These are phyloP conservation scores for Macrolepiota fuliginosa DNA, from an alignment of 768 basidiomycete species.

Conservation along the genomic window DNA sequence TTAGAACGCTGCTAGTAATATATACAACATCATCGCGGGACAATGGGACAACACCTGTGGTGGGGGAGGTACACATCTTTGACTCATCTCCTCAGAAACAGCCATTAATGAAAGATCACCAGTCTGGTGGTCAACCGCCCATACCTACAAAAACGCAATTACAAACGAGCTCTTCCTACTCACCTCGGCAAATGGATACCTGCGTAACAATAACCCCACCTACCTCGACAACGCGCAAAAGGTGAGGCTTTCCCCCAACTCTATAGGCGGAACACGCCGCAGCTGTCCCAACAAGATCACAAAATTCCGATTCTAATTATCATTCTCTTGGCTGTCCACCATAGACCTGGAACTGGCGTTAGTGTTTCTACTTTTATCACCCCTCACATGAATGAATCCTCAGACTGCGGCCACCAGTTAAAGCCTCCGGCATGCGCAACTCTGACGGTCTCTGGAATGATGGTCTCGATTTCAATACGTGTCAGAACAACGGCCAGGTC, in stretches of 20 bases:
- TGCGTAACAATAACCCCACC: conserved; percentile 31
- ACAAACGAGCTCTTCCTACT: conserved; percentile 58
- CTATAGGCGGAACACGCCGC: too few species aligned
- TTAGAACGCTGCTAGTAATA: conserved; percentile 43
- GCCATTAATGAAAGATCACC: not conserved
- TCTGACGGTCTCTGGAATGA: conserved; percentile 44
- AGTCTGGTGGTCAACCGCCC: conserved; percentile 59
- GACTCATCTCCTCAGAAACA: not conserved
- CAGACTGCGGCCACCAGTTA: conserved; percentile 26
- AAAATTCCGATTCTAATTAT: not conserved
- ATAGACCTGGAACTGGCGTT: conserved; percentile 37
- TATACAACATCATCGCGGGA: conserved; percentile 50
- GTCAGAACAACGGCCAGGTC: conserved; percentile 44
- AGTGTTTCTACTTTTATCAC: conserved; percentile 13
- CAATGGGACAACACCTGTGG: conserved; percentile 51
- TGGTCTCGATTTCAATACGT: conserved; percentile 33
- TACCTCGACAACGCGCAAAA: conserved; percentile 50
- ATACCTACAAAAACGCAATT: conserved; percentile 58
- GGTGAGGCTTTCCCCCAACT: conserved; percentile 22
- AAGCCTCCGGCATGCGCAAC: conserved; percentile 43
- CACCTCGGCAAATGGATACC: conserved; percentile 46
- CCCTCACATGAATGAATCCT: not conserved
- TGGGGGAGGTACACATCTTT: conserved; percentile 41
- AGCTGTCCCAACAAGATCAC: too few species aligned
- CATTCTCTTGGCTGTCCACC: not conserved